phyloP scores from a whole-genome alignment of 1,284 basidiomycete species.

The Boletus chippewaensis region DNA sequence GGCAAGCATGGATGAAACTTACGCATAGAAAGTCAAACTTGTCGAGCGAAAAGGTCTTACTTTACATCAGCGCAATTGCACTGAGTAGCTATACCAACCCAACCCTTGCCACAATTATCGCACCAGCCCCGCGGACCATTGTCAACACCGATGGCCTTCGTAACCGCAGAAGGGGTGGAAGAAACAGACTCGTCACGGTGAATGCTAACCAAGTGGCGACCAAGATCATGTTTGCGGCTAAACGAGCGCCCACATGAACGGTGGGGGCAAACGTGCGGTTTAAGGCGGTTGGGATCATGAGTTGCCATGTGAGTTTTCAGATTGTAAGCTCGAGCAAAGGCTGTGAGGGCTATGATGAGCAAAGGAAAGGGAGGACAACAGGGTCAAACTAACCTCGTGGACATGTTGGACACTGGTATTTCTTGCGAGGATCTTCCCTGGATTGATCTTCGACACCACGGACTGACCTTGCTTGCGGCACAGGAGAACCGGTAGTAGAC shows the following conservation, averaged over 20 bases:
- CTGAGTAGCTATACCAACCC: slow-evolving; percentile 47
- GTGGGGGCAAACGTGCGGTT: slow-evolving; percentile 80
- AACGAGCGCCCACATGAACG: slow-evolving; percentile 78
- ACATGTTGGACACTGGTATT: slow-evolving; percentile 67
- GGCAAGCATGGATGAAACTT: slow-evolving; percentile 5
- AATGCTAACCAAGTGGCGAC: slow-evolving; percentile 79
- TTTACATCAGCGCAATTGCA: slow-evolving; percentile 67
- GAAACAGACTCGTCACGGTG: slow-evolving; percentile 62
- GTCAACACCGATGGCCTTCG: slow-evolving; percentile 55
- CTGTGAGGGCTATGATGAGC: slow-evolving; percentile 32
- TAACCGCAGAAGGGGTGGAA: slow-evolving; percentile 36
- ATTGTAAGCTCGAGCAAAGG: slow-evolving; percentile 86
- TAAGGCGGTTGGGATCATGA: slow-evolving; percentile 80
- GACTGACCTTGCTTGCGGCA: slow-evolving; percentile 37
- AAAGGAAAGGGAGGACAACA: neutral
- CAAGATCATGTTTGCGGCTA: slow-evolving; percentile 84
- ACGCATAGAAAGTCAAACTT: slow-evolving; percentile 23
- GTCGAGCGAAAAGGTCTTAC: slow-evolving; percentile 33
- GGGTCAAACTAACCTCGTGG: slow-evolving; percentile 49
- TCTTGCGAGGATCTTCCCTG: slow-evolving; percentile 62
- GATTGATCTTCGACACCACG: slow-evolving; percentile 35
- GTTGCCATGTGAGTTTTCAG: slow-evolving; percentile 87
- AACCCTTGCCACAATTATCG: slow-evolving; percentile 66
- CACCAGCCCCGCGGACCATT: slow-evolving; percentile 61
- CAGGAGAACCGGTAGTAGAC: slow-evolving; percentile 37